These are phyloP conservation scores for Penicillium sp. DNA, from an alignment of 2,329 filamentous ascomycete genomes.

Conservation along the genomic window DNA sequence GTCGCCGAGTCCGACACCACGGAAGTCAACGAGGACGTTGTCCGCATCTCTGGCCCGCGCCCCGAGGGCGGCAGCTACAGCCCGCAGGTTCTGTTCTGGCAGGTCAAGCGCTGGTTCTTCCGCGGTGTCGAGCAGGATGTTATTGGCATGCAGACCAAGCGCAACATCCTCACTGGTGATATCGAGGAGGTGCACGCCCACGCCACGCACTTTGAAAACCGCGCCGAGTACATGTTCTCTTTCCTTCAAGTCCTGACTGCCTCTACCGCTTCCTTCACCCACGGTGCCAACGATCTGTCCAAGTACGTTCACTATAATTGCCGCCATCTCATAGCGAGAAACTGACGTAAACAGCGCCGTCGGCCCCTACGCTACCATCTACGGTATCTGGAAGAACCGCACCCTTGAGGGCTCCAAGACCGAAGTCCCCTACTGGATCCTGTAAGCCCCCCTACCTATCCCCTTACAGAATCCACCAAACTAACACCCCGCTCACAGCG, in stretches of 20 bases:
- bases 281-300: slow-evolving; percentile 28
- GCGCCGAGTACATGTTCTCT: slow-evolving; percentile 26
- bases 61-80: slow-evolving; percentile 20
- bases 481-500: background rate
- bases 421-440: slow-evolving; percentile 25
- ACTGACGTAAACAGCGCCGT: slow-evolving; percentile 19
- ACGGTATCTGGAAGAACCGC: slow-evolving; percentile 21
- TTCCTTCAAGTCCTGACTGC: slow-evolving; percentile 27
- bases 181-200: slow-evolving; percentile 25
- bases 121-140: slow-evolving; percentile 26
- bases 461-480: too few relatives aligned
- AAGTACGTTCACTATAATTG: slow-evolving; percentile 16
- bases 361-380: slow-evolving; percentile 28
- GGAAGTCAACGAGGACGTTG: background rate
- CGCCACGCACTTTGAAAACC: slow-evolving; percentile 23
- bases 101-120: slow-evolving; percentile 21
- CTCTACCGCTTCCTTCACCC: slow-evolving; percentile 23
- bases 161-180: slow-evolving; percentile 23
- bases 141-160: slow-evolving; percentile 23
- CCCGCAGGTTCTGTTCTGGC: slow-evolving; percentile 25
- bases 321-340: background rate
- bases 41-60: slow-evolving; percentile 22
- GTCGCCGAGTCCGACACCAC: background rate
- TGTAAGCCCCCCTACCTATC: slow-evolving; percentile 15
- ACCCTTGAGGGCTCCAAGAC: slow-evolving; percentile 16